Evolutionary conservation across 2,329 filamentous ascomycete genomes (phyloP), one percentile per base, ranked within the genome.

Genomic region (Fusarium austroafricanum): DNA sequence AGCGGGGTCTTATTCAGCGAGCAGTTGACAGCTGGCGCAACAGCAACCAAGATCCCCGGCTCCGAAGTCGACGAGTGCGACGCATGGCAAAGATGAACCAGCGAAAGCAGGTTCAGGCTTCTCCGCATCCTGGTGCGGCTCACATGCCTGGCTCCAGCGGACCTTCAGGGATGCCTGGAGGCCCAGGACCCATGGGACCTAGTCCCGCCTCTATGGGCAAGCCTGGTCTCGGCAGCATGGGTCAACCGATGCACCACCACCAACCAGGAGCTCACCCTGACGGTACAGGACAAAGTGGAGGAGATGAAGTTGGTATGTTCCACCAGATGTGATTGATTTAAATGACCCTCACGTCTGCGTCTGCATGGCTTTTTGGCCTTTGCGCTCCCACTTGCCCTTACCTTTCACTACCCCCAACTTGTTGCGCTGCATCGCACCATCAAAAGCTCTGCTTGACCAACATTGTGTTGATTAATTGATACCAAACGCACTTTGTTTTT

Each of bases 11-110:
- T 62, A 99, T 99, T 72, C 96, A 99, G 83, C 88, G 96, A 69
- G 96, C 96, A 3, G 96, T 99, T 43, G 96, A 99, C 80, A 97
- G 94, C 83, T 98, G 96, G 96, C 88, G 96, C 67, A 99, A 99
- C 83, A 98, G 95, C 86, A 98, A 98, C 81, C 94, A 97, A 82
- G 96, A 99, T 75, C 93, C 93, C 49, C 88, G 94, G 71, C 84
- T 98, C 76, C 89, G 96, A 77, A 98, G 95, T 80, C 87, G 96
- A 78, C 87, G 96, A 73, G 96, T 99, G 58, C 90, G 96, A 71
- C 89, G 96, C 70, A 96, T 97, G 92, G 94, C 94, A 56, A 99
- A 99, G 85, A 93, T 97, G 82, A 96, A 90, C 81, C 94, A 88
- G 75, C 89, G 95, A 77, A 95, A 96, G 81, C 86, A 89, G 47